phyloP scores from a whole-genome alignment of 83 land plant species.

The Picea mariana region DNA sequence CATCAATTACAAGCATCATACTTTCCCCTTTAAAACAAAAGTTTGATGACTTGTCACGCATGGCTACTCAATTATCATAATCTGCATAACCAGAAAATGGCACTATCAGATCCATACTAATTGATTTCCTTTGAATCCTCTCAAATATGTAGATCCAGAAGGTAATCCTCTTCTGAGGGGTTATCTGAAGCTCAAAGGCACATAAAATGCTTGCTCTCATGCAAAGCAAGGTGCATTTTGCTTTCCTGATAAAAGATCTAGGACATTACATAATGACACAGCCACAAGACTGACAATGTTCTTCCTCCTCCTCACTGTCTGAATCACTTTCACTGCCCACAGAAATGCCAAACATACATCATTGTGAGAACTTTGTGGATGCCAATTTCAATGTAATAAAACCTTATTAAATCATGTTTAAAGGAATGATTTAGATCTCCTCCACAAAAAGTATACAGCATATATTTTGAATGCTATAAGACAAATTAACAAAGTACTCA shows the following conservation, averaged over 20 bases:
- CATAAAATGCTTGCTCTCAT: not conserved
- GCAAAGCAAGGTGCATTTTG: not conserved
- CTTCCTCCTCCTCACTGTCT: not conserved
- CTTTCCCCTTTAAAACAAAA: not conserved
- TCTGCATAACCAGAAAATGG: not conserved
- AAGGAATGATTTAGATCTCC: not conserved
- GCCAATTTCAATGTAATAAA: slow-evolving; percentile 5
- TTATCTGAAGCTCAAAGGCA: not conserved
- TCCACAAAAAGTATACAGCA: not conserved
- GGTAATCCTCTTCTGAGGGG: not conserved
- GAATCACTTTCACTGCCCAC: slow-evolving; percentile 2
- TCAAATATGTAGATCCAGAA: not conserved
- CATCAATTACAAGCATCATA: slow-evolving; percentile 8
- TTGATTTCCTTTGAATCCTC: not conserved
- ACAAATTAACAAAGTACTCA: not conserved
- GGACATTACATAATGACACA: slow-evolving; percentile 13
- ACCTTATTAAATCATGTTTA: not conserved
- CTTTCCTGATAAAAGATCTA: not conserved
- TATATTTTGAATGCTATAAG: not conserved
- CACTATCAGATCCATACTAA: not conserved
- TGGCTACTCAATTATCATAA: not conserved
- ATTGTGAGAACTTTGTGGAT: not conserved
- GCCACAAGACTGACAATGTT: slow-evolving; percentile 2
- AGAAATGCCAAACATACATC: not conserved
- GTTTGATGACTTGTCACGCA: not conserved